Conservation (phyloP, 176 grass and related monocot species). For the Bolboschoenus planiculmis region DNA sequence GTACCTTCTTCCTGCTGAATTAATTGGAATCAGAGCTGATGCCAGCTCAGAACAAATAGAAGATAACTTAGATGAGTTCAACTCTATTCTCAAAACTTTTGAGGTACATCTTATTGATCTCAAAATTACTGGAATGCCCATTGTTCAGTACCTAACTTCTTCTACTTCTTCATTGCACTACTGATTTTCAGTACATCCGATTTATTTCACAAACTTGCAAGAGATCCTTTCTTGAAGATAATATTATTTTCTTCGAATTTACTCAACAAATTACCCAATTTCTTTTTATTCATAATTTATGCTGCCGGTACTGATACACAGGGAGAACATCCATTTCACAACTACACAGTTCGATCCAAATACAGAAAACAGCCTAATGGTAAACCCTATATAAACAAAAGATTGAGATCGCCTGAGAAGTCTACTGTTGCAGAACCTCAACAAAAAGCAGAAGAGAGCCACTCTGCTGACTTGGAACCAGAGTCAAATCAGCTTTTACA, state of each 20-base stretch:
- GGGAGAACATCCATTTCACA: constrained; percentile 95
- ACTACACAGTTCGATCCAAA: constrained; percentile 78
- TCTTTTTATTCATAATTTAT: not conserved
- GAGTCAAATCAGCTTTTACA: constrained; percentile 15
- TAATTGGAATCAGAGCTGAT: constrained; percentile 67
- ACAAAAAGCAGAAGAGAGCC: constrained; percentile 17
- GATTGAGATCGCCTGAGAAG: constrained; percentile 22
- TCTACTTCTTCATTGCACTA: not conserved
- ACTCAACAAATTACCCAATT: not conserved
- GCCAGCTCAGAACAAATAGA: constrained; percentile 53
- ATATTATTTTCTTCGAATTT: not conserved
- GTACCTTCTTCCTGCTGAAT: constrained; percentile 87
- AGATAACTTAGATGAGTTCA: constrained; percentile 61
- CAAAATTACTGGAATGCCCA: not conserved
- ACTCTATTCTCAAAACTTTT: constrained; percentile 67
- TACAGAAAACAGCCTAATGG: constrained; percentile 62
- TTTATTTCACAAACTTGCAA: not conserved
- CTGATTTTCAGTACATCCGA: not conserved
- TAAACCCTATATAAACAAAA: constrained; percentile 30
- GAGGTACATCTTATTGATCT: constrained; percentile 34
- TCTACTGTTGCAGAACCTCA: constrained; percentile 22
- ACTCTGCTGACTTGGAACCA: constrained; percentile 23
- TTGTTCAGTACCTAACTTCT: not conserved
- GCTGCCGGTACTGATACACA: constrained; percentile 21
- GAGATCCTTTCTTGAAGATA: not conserved